Evolutionary conservation across 257 asterid genomes (phyloP).

Genomic region (Salvia rosmarinus): DNA sequence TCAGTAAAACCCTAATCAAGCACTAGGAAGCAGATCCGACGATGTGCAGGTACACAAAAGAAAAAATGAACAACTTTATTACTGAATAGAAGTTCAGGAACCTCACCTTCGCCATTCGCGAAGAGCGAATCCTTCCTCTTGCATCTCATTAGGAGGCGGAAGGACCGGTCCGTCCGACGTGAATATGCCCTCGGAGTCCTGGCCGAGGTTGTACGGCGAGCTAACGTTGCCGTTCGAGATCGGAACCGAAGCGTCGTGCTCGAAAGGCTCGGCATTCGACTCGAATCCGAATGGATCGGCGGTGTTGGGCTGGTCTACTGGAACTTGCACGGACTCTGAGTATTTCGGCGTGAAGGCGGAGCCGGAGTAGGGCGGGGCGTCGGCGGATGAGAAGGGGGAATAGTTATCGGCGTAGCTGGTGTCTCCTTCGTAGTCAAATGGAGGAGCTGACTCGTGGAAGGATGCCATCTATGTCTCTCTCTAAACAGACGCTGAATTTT

Average conservation of each 20-base stretch:
- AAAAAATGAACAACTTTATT: not conserved
- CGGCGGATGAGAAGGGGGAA: slow-evolving; percentile 58
- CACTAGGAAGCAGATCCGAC: slow-evolving; percentile 26
- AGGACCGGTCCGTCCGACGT: slow-evolving; percentile 82
- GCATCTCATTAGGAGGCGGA: slow-evolving; percentile 85
- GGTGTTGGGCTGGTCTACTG: slow-evolving; percentile 58
- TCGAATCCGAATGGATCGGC: slow-evolving; percentile 85
- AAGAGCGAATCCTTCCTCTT: slow-evolving; percentile 83
- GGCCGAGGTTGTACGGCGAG: slow-evolving; percentile 52
- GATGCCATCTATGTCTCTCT: slow-evolving; percentile 41
- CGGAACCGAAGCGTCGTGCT: slow-evolving; percentile 50
- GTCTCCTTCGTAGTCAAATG: slow-evolving; percentile 67
- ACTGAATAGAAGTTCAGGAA: not conserved
- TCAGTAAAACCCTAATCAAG: slow-evolving; percentile 28
- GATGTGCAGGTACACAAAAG: not conserved
- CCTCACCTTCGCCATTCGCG: slow-evolving; percentile 90
- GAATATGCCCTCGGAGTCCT: slow-evolving; percentile 72
- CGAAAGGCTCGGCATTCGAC: slow-evolving; percentile 57
- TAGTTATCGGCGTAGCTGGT: slow-evolving; percentile 53
- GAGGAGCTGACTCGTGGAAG: slow-evolving; percentile 64
- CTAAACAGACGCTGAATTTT: slow-evolving; percentile 22
- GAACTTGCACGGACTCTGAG: slow-evolving; percentile 55
- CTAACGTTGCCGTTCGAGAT: slow-evolving; percentile 76
- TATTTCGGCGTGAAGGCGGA: slow-evolving; percentile 47
- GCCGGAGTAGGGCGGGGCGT: slow-evolving; percentile 61